Conservation (phyloP, 192 early-diverging fungal genomes). For the Lunasporangiospora selenospora region DNA sequence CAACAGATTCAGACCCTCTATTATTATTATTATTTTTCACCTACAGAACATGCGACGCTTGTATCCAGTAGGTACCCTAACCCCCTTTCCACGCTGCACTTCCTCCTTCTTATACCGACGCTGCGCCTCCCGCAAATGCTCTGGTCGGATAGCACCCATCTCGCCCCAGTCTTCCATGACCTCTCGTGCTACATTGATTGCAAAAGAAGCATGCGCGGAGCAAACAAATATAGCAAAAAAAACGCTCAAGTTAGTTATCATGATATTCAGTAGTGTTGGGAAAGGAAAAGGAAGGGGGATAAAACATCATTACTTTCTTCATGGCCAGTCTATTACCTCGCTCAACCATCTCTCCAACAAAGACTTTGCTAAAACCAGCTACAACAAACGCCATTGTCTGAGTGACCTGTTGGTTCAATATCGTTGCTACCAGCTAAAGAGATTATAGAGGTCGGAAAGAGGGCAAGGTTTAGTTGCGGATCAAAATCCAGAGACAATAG, state of each 20-base stretch:
- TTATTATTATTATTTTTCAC: slow-evolving; percentile 9
- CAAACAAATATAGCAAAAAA: background rate
- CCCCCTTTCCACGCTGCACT: slow-evolving; percentile 14
- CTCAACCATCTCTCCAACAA: slow-evolving; percentile 91
- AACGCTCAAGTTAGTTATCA: background rate
- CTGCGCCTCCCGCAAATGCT: slow-evolving; percentile 87
- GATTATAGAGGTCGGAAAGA: background rate
- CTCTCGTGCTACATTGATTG: slow-evolving; percentile 63
- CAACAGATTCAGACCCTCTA: background rate
- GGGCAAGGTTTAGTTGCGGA: slow-evolving; percentile 5
- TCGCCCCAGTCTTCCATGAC: slow-evolving; percentile 84
- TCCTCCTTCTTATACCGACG: slow-evolving; percentile 71
- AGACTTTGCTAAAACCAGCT: slow-evolving; percentile 90
- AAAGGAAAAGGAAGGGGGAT: background rate
- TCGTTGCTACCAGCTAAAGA: slow-evolving; percentile 61
- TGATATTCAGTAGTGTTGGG: background rate
- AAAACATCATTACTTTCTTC: background rate
- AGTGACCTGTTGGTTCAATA: slow-evolving; percentile 76
- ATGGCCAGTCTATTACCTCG: slow-evolving; percentile 50
- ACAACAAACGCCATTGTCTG: slow-evolving; percentile 81
- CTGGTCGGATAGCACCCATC: slow-evolving; percentile 77
- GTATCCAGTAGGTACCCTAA: slow-evolving; percentile 18
- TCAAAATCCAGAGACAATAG: background rate
- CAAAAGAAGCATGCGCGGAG: background rate
- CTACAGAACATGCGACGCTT: slow-evolving; percentile 39